phyloP scores from a whole-genome alignment of 441 rosid genomes.

The Croton setiger region DNA sequence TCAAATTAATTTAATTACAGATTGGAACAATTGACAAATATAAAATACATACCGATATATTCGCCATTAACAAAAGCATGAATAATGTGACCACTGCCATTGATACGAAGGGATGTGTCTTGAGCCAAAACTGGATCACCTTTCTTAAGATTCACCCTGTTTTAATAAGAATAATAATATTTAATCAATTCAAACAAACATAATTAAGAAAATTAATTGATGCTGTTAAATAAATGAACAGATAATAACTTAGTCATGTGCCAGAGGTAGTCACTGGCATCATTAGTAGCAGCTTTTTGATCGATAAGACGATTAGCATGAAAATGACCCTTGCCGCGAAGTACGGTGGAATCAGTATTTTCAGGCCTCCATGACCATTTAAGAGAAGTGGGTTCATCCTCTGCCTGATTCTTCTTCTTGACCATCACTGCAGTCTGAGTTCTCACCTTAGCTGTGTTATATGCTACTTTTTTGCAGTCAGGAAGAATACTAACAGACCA shows the following conservation, averaged over 20 bases:
- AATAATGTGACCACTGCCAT: constrained; percentile 53
- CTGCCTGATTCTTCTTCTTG: constrained; percentile 19
- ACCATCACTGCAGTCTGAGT: constrained; percentile 54
- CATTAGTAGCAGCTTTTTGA: constrained; percentile 53
- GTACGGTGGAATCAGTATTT: neutral
- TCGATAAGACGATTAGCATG: constrained; percentile 33
- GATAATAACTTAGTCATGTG: constrained; percentile 64
- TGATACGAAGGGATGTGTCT: constrained; percentile 45
- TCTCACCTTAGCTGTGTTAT: constrained; percentile 55
- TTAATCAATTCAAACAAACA: neutral
- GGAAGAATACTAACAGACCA: constrained; percentile 65
- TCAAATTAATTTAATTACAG: too few relatives aligned
- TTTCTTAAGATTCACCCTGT: constrained; percentile 13
- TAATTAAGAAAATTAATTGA: neutral
- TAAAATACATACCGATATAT: constrained; percentile 37
- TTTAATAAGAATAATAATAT: neutral
- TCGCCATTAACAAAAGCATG: constrained; percentile 58
- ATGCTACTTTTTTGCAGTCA: constrained; percentile 40
- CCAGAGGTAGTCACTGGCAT: constrained; percentile 69
- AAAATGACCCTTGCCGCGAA: constrained; percentile 3
- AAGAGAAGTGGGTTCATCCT: constrained; percentile 31
- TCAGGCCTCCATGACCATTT: constrained; percentile 84
- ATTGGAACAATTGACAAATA: neutral
- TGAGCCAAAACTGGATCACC: constrained; percentile 17
- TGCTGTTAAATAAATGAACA: neutral